A percentile compares a stretch with the other conserved stretches of the same genome.
phyloP scores from a whole-genome alignment of 139 green algal species.

The Micractinium conductrix region DNA sequence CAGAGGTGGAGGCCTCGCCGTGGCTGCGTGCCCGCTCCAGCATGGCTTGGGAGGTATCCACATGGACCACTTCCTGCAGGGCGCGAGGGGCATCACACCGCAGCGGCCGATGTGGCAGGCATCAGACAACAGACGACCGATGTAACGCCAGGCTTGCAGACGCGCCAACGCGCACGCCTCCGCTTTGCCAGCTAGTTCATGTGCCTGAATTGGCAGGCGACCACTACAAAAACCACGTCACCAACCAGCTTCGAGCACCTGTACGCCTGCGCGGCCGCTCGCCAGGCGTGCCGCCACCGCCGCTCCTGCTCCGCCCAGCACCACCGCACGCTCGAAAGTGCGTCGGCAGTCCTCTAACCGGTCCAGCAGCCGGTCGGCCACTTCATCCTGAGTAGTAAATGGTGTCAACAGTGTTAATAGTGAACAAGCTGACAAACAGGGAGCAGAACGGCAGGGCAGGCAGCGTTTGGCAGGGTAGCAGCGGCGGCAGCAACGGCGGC shows the following conservation, averaged over 20 bases:
- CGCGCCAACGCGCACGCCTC: background rate
- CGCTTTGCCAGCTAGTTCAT: background rate
- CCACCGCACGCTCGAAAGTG: slow-evolving; percentile 64
- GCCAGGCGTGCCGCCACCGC: slow-evolving; percentile 54
- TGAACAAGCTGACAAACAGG: background rate
- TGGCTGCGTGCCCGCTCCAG: slow-evolving; percentile 13
- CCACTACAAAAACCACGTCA: background rate
- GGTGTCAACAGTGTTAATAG: background rate
- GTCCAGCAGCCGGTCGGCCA: slow-evolving; percentile 80
- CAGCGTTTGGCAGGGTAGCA: background rate
- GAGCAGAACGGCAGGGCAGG: background rate
- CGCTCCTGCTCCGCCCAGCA: slow-evolving; percentile 70
- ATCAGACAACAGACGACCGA: background rate
- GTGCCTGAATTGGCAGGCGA: background rate
- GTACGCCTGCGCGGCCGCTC: slow-evolving; percentile 55
- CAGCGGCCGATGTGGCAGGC: background rate
- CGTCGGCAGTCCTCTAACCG: slow-evolving; percentile 80
- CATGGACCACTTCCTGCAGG: slow-evolving; percentile 6
- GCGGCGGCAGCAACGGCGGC: background rate
- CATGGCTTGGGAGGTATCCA: slow-evolving; percentile 24
- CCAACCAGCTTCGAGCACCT: slow-evolving; percentile 6
- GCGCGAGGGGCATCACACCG: no score
- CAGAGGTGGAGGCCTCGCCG: background rate
- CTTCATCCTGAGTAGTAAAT: slow-evolving; percentile 60
- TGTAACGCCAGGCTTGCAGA: background rate